Base-by-base conservation (phyloP, 768 basidiomycete species). In the Harrya chromipes region DNA sequence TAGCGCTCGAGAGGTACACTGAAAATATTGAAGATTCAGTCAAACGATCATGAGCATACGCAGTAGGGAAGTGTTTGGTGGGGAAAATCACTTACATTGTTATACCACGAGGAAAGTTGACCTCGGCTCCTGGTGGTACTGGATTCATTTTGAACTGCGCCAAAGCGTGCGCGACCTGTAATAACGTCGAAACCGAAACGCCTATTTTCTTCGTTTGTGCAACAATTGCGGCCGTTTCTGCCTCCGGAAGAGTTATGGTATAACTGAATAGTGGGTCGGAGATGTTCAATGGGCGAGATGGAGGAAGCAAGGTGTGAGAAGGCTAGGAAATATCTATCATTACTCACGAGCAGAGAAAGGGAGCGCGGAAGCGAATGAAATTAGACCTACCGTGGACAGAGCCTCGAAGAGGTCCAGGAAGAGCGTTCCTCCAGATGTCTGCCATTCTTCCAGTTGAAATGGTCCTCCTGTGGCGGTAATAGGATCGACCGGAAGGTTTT, bases 401-500 rank as follows among this genome's bases (percentile, higher is more conserved):
- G 44, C 12, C 48, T 44, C 8, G 43, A n/a, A 31, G 0, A 52
- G 40, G 6, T 59, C 60, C 14, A 47, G 45, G 19, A 64, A 20
- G 24, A 66, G 50, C 26, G 10, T 43, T 9, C 4, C 20, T 14
- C 58, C 64, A 2, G 16, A 40, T 2, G 46, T 49, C 11, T 37
- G 45, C 64, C 64, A 66, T n/a, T 47, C 55, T 2, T 49, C 14
- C n/a, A n/a, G n/a, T n/a, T n/a, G n/a, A 16, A 36, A 47, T 11
- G 27, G 45, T 6, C 63, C 59, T 14, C 65, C 63, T 0, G 49
- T 64, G 1, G 63, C 65, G 24, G 49, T 51, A 20, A 64, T 51
- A 4, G 59, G 62, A 19, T 66, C 65, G 9, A 53, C 51, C 1
- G 64, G 64, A 12, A 64, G 59, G 39, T 64, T 56, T 17, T 50